Evolutionary conservation across 495 filamentous ascomycete species (phyloP).

Genomic region (Elaphomyces granulatus): DNA sequence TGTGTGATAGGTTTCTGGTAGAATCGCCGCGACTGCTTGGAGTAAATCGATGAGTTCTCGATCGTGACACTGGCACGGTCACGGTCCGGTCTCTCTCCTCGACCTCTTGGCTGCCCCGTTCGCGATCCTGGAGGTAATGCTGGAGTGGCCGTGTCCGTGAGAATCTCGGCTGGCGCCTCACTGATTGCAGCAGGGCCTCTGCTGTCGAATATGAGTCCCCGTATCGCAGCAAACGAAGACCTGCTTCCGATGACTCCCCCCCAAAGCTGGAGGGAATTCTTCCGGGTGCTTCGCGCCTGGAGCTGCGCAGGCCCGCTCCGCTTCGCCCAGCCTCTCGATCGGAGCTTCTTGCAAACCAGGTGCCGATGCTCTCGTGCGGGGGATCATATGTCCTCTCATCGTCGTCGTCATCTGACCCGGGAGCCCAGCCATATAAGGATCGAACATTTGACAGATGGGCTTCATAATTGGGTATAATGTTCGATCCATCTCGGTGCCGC

Average conservation of each 20-base stretch:
- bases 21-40: slow-evolving; percentile 21
- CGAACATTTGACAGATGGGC: slow-evolving; percentile 34
- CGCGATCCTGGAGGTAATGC: slow-evolving; percentile 30
- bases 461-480: slow-evolving; percentile 31
- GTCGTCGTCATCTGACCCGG: slow-evolving; percentile 34
- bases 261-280: slow-evolving; percentile 6
- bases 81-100: slow-evolving; percentile 20
- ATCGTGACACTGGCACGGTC: slow-evolving; percentile 11
- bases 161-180: slow-evolving; percentile 33
- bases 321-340: slow-evolving; percentile 11
- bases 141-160: slow-evolving; percentile 32
- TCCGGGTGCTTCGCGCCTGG: slow-evolving; percentile 14
- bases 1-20: slow-evolving; percentile 22
- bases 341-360: slow-evolving; percentile 18
- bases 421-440: slow-evolving; percentile 46
- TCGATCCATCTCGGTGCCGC: slow-evolving; percentile 18
- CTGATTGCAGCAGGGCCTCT: slow-evolving; percentile 35
- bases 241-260: slow-evolving; percentile 12
- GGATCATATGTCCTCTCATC: slow-evolving; percentile 21
- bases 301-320: slow-evolving; percentile 14
- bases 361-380: slow-evolving; percentile 9
- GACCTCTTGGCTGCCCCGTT: slow-evolving; percentile 19
- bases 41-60: slow-evolving; percentile 25
- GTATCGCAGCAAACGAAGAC: slow-evolving; percentile 3
- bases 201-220: slow-evolving; percentile 22